Base-by-base conservation (phyloP, 495 filamentous ascomycete genomes). In the Melanomma pulvis-pyrius region DNA sequence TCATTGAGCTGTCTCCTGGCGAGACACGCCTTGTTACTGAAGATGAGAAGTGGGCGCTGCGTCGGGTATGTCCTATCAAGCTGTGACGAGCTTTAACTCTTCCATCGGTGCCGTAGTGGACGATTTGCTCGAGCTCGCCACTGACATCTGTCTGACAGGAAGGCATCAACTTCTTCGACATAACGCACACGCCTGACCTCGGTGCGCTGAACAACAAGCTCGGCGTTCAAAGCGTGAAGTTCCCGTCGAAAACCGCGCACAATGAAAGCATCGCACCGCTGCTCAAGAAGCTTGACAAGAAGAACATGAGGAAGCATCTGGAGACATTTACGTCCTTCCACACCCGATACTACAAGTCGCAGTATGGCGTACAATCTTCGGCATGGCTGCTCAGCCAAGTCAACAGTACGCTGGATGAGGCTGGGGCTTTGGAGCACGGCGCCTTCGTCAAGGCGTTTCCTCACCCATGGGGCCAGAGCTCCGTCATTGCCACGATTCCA, bases 111-210 rank as follows among this genome's bases (percentile, higher is more conserved):
- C 3, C n/a, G 39, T 15, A 3, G 39, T 44, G 39, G 17, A 6
- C 39, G 39, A n/a, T 47, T 61, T 41, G 19, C 36, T 25, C 24
- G 39, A 61, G 52, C 54, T 63, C 48, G 52, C 15, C 24, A 39
- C 61, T 71, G 25, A 74, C 65, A 24, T n/a, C 24, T n/a, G 2
- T n/a, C n/a, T 34, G 17, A 60, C 51, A 96, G 93, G 81, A 90
- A 69, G 91, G 92, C 53, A 80, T 87, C 48, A 92, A 88, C 69
- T 98, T 98, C 80, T 96, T 98, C 82, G 94, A 98, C 77, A 90
- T 98, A 70, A 97, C 94, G 59, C 84, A 90, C 67, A 79, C 84
- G 36, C 76, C 77, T 36, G 80, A 88, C 49, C 82, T 90, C 49
- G 88, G 85, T 39, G 54, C 76, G 6, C 30, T 66, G 74, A 51